A percentile compares a stretch with the other conserved stretches of the same genome.
Conservation (phyloP, 192 early-diverging fungal species). For the Linnemannia hyalina region DNA sequence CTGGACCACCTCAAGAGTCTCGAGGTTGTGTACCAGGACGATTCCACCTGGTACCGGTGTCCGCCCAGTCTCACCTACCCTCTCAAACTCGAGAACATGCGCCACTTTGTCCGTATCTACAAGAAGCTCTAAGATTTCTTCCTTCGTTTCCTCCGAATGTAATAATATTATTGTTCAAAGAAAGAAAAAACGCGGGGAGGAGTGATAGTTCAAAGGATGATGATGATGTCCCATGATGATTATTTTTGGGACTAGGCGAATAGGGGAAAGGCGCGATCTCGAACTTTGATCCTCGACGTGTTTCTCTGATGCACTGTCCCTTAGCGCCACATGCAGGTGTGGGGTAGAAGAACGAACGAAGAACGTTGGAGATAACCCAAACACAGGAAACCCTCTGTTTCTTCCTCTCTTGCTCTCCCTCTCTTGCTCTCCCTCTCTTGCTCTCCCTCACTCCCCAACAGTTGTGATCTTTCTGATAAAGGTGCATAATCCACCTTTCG, state of each 20-base stretch:
- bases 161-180: not conserved
- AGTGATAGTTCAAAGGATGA: too few relatives aligned
- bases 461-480: too few relatives aligned
- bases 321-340: not conserved
- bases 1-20: constrained; percentile 84
- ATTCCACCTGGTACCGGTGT: constrained; percentile 84
- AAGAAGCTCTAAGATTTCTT: constrained; percentile 63
- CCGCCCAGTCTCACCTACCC: constrained; percentile 81
- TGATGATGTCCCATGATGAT: too few relatives aligned
- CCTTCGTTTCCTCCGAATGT: not conserved
- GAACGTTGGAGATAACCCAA: not conserved
- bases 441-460: too few relatives aligned
- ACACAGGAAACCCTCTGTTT: too few relatives aligned
- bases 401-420: too few relatives aligned
- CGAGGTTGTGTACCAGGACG: constrained; percentile 73
- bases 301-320: not conserved
- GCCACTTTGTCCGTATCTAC: constrained; percentile 91
- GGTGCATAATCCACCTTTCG: too few relatives aligned
- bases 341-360: not conserved
- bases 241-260: too few relatives aligned
- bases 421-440: too few relatives aligned
- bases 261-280: not conserved
- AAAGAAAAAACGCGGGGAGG: too few relatives aligned
- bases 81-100: constrained; percentile 89
- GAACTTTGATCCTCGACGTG: not conserved